A percentile compares a stretch with the other conserved stretches of the same genome.
phyloP scores from a whole-genome alignment of 2,329 filamentous ascomycete genomes.

The Phyllosticta capitalensis region DNA sequence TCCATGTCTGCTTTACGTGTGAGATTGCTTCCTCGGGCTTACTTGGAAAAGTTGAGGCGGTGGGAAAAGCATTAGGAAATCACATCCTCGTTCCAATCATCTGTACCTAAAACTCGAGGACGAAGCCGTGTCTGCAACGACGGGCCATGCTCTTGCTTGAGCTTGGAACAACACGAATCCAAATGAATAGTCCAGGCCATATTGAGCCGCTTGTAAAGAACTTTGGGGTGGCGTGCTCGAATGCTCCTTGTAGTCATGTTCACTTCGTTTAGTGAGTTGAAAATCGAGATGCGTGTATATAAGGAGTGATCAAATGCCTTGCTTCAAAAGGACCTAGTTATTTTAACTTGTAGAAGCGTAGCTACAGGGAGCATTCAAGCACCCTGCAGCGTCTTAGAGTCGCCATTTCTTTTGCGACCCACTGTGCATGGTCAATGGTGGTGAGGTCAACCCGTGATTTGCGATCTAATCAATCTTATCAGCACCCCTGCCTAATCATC shows the following conservation, averaged over 20 bases:
- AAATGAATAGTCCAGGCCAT: not conserved
- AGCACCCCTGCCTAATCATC: not conserved
- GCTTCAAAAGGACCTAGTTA: too few species aligned
- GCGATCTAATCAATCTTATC: constrained; percentile 10
- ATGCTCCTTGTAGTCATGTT: too few species aligned
- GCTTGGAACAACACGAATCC: not conserved
- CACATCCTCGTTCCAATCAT: constrained; percentile 8
- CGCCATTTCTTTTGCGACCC: too few species aligned
- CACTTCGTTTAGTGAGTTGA: too few species aligned
- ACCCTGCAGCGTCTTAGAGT: too few species aligned
- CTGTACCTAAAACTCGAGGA: constrained; percentile 1
- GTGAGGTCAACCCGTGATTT: not conserved
- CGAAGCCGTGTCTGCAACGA: not conserved
- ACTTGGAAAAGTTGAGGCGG: constrained; percentile 8
- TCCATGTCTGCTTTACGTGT: not conserved
- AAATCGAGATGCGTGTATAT: too few species aligned
- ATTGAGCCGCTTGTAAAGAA: not conserved
- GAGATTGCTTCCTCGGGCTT: constrained; percentile 1
- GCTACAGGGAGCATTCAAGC: too few species aligned
- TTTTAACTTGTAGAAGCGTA: too few species aligned
- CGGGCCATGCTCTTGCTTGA: not conserved
- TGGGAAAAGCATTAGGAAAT: constrained; percentile 7
- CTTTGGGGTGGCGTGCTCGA: too few species aligned
- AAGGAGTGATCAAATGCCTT: too few species aligned
- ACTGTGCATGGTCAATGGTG: not conserved